Evolutionary conservation across 495 filamentous ascomycete species (phyloP), one percentile per base, ranked within the genome.

Genomic region (Aspergillus avenaceus): DNA sequence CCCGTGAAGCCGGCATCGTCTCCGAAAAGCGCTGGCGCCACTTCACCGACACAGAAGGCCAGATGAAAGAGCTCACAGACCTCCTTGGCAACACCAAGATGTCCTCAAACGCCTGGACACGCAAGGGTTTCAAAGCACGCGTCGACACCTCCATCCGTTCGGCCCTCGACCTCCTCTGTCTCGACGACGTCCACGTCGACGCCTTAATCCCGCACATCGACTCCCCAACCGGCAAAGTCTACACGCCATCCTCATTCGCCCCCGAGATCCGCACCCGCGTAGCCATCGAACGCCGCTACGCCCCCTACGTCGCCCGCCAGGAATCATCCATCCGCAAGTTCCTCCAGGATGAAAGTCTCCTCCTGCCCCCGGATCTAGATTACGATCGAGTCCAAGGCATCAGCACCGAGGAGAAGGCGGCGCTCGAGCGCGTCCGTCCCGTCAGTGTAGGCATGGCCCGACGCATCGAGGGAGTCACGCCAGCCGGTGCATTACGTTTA

Each of bases 401-500:
- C 45, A 90, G 86, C 51, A 77, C 75, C 6, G 90, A 90, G 53
- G 95, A 97, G 74, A 80, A 76, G 56, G 68, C 75, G 9, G 77
- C 84, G 6, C 76, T 98, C n/a, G 71, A 79, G 26, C 71, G 71
- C 19, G 82, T 89, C 8, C 67, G 82, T 32, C 93, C 93, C 5
- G 87, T 90, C 60, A 92, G 78, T 42, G 69, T 98, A 21, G 95
- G 90, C 3, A 91, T 95, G 83, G 91, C 92, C 14, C 71, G 90
- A 42, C 71, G 95, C 8, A 81, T 96, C 43, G 93, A 98, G 66
- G 92, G 93, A 2, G 77, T 88, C 18, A 79, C 77, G 13, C 77
- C 77, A 13, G 64, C 67, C 11, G 77, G 77, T 29, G 70, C 73
- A 1, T 50, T 80, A 47, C 56, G 70, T 14, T 51, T 80, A 36